A percentile compares a stretch with the other conserved stretches of the same genome.
Conservation (phyloP, 148 eudicot species). For the Fallopia convolvulus region DNA sequence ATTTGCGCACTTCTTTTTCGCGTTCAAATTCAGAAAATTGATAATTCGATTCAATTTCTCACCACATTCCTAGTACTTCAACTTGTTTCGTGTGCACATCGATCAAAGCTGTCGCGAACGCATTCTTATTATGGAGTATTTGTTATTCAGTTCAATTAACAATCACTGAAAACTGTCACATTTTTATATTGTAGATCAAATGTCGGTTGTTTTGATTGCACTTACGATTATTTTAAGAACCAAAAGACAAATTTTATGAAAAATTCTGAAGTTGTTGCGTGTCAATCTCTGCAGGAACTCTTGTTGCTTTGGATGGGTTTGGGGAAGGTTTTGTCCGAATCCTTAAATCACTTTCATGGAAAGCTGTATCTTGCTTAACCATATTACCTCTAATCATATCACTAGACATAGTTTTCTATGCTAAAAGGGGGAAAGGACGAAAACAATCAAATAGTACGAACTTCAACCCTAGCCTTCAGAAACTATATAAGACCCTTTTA, state of each 20-base stretch:
- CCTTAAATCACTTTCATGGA: background rate
- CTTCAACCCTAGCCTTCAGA: too few relatives aligned
- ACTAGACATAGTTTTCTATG: background rate
- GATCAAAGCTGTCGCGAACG: background rate
- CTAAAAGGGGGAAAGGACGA: background rate
- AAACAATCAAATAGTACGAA: too few relatives aligned
- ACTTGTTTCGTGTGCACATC: background rate
- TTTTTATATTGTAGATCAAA: background rate
- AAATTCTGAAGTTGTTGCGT: background rate
- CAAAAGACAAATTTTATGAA: background rate
- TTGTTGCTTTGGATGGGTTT: background rate
- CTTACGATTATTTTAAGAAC: too few relatives aligned
- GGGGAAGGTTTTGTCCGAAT: background rate
- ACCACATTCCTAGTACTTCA: background rate
- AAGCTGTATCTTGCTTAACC: background rate
- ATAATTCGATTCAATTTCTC: too few relatives aligned
- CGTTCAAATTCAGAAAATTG: too few relatives aligned
- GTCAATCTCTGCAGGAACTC: background rate
- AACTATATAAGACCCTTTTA: too few relatives aligned
- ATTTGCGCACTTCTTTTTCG: too few relatives aligned
- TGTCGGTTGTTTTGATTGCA: background rate
- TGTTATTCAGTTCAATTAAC: background rate
- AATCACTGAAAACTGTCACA: background rate
- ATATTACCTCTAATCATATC: background rate
- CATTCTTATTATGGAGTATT: background rate